Evolutionary conservation across 768 basidiomycete species (phyloP), one percentile per base, ranked within the genome.

Genomic region (Solioccasus polychromus): DNA sequence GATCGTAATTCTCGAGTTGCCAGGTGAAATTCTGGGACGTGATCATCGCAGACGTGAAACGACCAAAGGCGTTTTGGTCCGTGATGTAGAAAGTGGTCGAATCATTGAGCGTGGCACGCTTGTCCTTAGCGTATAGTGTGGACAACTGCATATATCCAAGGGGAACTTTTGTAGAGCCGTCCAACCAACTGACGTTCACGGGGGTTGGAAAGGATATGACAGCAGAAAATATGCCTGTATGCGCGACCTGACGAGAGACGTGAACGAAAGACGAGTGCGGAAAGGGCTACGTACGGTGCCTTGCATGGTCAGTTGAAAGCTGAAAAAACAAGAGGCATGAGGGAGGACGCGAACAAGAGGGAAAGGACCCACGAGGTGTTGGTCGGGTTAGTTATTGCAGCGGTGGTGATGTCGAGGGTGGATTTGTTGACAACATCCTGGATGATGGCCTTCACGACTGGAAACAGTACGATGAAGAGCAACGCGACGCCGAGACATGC

Each of bases 11-110:
- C 15, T 67, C 57, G 32, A 89, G 64, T 44, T 72, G 71, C 85
- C 86, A 89, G 1, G 79, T 85, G 55, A 88, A 88, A 46, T 73
- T 79, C 36, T 68, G 68, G 36, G 77, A 73, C 0, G 82, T 88
- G 59, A 88, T 87, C 73, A 89, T 71, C 25, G 71, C 65, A 32
- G 66, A 66, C 2, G 83, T 74, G 63, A 88, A 88, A 18, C 68
- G 70, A 46, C 77, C 78, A 53, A 88, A 88, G 10, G 78, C 78
- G 24, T 60, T 62, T 55, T 76, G 64, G 54, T 88, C 71, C 2
- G 61, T 61, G 55, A 88, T 83, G 17, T 62, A 65, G 63, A 88
- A 87, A 1, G 63, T 66, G 0, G 75, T 78, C 8, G 71, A 77
- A 54, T 84, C 78, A 60, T 87, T 77, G 58, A 88, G 73, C 3